These are phyloP conservation scores for Lentinula boryana DNA, from an alignment of 768 basidiomycete species.

Conservation along the genomic window DNA sequence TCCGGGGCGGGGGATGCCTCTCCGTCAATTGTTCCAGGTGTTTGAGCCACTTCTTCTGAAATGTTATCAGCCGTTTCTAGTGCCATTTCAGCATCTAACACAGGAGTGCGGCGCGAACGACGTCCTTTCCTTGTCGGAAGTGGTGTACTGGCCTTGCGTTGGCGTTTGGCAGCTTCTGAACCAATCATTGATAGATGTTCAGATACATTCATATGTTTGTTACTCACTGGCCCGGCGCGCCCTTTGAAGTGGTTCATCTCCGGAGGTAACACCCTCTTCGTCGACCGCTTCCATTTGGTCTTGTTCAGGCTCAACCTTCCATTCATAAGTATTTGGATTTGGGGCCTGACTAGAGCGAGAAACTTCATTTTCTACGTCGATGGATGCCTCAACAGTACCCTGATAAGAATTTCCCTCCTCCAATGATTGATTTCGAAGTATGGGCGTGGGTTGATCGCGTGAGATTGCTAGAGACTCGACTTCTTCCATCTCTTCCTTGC, in stretches of 20 bases:
- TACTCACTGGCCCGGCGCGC: conserved; percentile 10
- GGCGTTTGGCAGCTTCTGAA: conserved; percentile 1
- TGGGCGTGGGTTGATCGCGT: not conserved
- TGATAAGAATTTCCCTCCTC: not conserved
- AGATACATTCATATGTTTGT: conserved; percentile 20
- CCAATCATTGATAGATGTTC: not conserved
- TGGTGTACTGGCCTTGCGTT: not conserved
- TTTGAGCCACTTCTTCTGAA: not conserved
- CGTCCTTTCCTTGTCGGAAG: not conserved
- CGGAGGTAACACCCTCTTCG: conserved; percentile 20
- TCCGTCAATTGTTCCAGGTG: not conserved
- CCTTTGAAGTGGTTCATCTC: conserved; percentile 26
- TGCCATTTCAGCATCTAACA: not conserved
- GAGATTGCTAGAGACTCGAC: not conserved
- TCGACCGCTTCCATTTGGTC: conserved; percentile 12
- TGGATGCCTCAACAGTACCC: not conserved
- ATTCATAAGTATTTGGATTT: not conserved
- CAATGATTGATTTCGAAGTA: not conserved
- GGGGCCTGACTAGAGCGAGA: not conserved
- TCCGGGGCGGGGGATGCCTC: conserved; percentile 4
- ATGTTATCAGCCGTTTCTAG: not conserved
- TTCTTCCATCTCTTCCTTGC: not conserved
- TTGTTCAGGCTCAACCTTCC: conserved; percentile 10
- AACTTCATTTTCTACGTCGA: conserved; percentile 2
- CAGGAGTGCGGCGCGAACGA: not conserved